Conservation (phyloP, 2,329 filamentous ascomycete species). For the Colletotrichum shisoi region DNA sequence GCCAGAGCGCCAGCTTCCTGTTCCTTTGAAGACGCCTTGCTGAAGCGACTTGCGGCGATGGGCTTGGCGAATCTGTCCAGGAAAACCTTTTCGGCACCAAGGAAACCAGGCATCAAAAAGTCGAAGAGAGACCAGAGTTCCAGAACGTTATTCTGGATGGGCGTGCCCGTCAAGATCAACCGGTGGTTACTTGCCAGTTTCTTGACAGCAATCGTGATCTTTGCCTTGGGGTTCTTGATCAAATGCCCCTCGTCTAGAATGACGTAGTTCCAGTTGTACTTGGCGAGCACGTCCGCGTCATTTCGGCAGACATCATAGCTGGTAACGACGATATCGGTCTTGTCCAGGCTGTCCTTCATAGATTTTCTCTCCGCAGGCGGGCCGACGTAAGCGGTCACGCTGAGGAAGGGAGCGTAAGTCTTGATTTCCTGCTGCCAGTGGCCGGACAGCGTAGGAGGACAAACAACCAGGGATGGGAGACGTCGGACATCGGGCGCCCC, state of each 20-base stretch:
- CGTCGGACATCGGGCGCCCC: slow-evolving; percentile 78
- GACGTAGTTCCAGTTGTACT: slow-evolving; percentile 95
- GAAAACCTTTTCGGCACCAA: slow-evolving; percentile 95
- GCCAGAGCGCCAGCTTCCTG: slow-evolving; percentile 96
- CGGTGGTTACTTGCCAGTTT: slow-evolving; percentile 89
- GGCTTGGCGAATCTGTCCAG: slow-evolving; percentile 93
- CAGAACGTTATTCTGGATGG: slow-evolving; percentile 96
- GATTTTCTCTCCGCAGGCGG: slow-evolving; percentile 80
- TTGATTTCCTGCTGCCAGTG: slow-evolving; percentile 99
- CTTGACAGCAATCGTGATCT: slow-evolving; percentile 94
- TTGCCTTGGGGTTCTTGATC: slow-evolving; percentile 98
- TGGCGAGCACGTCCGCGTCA: slow-evolving; percentile 82
- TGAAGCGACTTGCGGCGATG: slow-evolving; percentile 91
- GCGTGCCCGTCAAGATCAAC: slow-evolving; percentile 93
- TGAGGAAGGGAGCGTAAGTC: slow-evolving; percentile 93
- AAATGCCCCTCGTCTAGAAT: slow-evolving; percentile 97
- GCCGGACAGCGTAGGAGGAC: slow-evolving; percentile 92
- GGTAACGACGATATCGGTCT: slow-evolving; percentile 92
- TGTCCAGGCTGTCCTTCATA: slow-evolving; percentile 72
- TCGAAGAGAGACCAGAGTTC: slow-evolving; percentile 98
- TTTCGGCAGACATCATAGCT: slow-evolving; percentile 98
- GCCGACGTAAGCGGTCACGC: slow-evolving; percentile 88
- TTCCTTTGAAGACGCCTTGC: slow-evolving; percentile 97
- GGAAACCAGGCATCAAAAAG: slow-evolving; percentile 98
- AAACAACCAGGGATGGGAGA: slow-evolving; percentile 91